A percentile compares a stretch with the other conserved stretches of the same genome.
These are phyloP conservation scores for Apophysomyces trapeziformis DNA, from an alignment of 371 early-diverging fungal species.

Conservation along the genomic window DNA sequence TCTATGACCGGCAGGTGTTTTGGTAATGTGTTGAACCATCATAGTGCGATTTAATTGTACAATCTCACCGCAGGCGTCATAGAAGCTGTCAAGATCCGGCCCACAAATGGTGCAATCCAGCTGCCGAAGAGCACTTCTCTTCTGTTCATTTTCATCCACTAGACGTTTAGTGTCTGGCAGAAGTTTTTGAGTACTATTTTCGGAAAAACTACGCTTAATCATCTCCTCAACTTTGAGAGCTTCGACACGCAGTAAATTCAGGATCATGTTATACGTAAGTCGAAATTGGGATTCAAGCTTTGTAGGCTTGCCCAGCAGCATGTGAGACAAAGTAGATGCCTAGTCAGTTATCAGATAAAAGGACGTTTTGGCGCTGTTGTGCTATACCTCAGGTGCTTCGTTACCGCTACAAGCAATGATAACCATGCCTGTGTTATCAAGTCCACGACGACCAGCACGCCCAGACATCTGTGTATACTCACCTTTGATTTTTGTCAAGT, in stretches of 20 bases:
- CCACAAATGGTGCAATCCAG: slow-evolving; percentile 88
- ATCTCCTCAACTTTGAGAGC: slow-evolving; percentile 98
- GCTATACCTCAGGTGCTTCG: slow-evolving; percentile 64
- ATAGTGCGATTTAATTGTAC: slow-evolving; percentile 62
- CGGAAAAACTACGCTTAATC: slow-evolving; percentile 98
- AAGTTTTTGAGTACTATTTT: slow-evolving; percentile 80
- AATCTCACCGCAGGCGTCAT: slow-evolving; percentile 66
- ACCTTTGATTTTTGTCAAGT: slow-evolving; percentile 44
- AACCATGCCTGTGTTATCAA: slow-evolving; percentile 95
- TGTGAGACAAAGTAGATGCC: slow-evolving; percentile 64
- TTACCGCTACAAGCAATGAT: slow-evolving; percentile 83
- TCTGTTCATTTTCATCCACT: slow-evolving; percentile 63
- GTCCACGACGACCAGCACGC: slow-evolving; percentile 97
- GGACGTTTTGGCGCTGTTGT: neutral
- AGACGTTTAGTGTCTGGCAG: slow-evolving; percentile 76
- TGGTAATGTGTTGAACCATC: slow-evolving; percentile 61
- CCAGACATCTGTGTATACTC: slow-evolving; percentile 99
- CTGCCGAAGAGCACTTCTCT: slow-evolving; percentile 60
- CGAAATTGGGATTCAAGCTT: slow-evolving; percentile 97
- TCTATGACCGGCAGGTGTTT: slow-evolving; percentile 65
- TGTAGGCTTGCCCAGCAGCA: slow-evolving; percentile 90
- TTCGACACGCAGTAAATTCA: slow-evolving; percentile 97
- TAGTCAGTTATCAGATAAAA: slow-evolving; percentile 15
- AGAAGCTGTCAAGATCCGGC: slow-evolving; percentile 75
- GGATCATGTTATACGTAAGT: slow-evolving; percentile 98